Evolutionary conservation across 1,284 basidiomycete genomes (phyloP).

Genomic region (Austroboletus olivaceoglutinosus): DNA sequence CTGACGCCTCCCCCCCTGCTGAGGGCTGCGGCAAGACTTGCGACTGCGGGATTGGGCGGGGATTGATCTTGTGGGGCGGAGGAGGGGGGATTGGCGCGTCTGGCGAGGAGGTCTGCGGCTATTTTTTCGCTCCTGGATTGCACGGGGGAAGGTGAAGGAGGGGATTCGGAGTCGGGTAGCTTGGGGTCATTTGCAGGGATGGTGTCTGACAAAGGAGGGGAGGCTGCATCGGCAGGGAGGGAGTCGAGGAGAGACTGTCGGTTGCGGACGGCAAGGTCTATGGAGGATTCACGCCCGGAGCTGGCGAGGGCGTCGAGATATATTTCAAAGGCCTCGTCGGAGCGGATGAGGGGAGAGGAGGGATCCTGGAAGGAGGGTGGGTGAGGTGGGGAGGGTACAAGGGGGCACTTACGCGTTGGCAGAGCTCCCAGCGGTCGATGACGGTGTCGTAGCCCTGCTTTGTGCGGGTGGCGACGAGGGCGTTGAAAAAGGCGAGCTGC

Average conservation of each 20-base stretch:
- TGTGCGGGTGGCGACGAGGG: slow-evolving; percentile 59
- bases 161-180: slow-evolving; percentile 8
- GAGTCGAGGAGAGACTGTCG: slow-evolving; percentile 61
- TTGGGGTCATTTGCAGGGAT: slow-evolving; percentile 4
- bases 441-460: slow-evolving; percentile 68
- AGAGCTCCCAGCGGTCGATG: slow-evolving; percentile 76
- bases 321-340: slow-evolving; percentile 66
- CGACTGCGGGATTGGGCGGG: slow-evolving; percentile 37
- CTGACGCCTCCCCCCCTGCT: slow-evolving; percentile 43
- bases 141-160: slow-evolving; percentile 19
- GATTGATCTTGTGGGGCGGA: slow-evolving; percentile 17
- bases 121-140: slow-evolving; percentile 49
- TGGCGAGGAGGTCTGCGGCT: slow-evolving; percentile 56
- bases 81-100: slow-evolving; percentile 21
- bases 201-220: slow-evolving; percentile 23
- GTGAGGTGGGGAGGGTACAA: neutral
- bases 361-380: slow-evolving; percentile 48
- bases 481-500: slow-evolving; percentile 69
- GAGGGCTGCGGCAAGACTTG: slow-evolving; percentile 42
- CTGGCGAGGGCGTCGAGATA: slow-evolving; percentile 70
- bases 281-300: slow-evolving; percentile 53
- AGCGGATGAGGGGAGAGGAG: slow-evolving; percentile 61
- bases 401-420: slow-evolving; percentile 65
- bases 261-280: slow-evolving; percentile 61
- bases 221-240: slow-evolving; percentile 11